phyloP scores from a whole-genome alignment of 768 basidiomycete species.

The Infundibulicybe gibba region DNA sequence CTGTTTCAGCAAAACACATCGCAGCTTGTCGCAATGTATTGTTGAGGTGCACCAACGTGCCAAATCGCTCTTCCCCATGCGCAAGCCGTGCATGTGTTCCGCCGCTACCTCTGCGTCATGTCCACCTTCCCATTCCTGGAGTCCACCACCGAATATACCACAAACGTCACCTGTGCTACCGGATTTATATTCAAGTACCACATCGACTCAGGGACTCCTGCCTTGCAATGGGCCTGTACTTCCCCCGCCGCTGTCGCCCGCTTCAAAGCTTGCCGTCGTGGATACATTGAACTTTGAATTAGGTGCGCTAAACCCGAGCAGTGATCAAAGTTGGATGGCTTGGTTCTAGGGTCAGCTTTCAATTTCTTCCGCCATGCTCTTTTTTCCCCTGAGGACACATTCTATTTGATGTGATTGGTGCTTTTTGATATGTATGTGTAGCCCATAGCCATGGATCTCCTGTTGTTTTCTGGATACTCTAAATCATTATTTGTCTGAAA shows the following conservation, averaged over 20 bases:
- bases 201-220: slow-evolving; percentile 16
- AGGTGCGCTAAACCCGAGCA: slow-evolving; percentile 38
- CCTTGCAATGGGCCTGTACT: slow-evolving; percentile 23
- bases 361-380: slow-evolving; percentile 2
- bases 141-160: slow-evolving; percentile 31
- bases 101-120: slow-evolving; percentile 19
- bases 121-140: slow-evolving; percentile 44
- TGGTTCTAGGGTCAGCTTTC: slow-evolving; percentile 32
- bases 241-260: slow-evolving; percentile 21
- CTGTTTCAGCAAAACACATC: slow-evolving; percentile 37
- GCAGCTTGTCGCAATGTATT: slow-evolving; percentile 41
- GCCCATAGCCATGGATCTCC: too few relatives aligned
- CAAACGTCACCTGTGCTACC: slow-evolving; percentile 35
- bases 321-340: slow-evolving; percentile 43
- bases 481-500: too few relatives aligned
- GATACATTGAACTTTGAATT: slow-evolving; percentile 47
- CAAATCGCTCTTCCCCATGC: slow-evolving; percentile 35
- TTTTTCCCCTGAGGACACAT: neutral
- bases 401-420: neutral
- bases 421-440: slow-evolving; percentile 1
- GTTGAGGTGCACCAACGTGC: slow-evolving; percentile 44
- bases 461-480: too few relatives aligned
- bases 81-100: slow-evolving; percentile 42
- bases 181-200: slow-evolving; percentile 27
- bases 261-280: slow-evolving; percentile 37